Percentiles rank a stretch among this genome's conserved stretches.
Conservation (phyloP, 164 flowering plant species). For the Akebia trifoliata region DNA sequence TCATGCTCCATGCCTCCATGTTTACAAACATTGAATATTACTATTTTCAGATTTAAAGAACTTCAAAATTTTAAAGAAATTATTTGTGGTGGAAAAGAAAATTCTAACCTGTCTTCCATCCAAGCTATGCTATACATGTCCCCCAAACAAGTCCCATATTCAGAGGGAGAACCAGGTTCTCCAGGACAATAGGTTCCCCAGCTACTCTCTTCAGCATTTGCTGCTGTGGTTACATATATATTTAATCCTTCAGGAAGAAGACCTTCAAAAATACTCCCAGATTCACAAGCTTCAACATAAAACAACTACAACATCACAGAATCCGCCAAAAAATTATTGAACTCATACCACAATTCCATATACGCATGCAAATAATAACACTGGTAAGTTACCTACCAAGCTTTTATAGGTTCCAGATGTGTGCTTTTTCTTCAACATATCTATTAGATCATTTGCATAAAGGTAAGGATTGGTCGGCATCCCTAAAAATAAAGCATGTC, state of each 20-base stretch:
- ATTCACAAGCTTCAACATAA: constrained; percentile 92
- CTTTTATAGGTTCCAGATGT: constrained; percentile 51
- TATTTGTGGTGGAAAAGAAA: no score
- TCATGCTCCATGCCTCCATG: no score
- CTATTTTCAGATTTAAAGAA: no score
- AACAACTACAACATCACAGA: constrained; percentile 47
- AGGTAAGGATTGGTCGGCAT: constrained; percentile 54
- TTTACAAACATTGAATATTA: no score
- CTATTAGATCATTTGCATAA: constrained; percentile 43
- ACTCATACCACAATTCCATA: no score
- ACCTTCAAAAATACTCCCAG: constrained; percentile 96
- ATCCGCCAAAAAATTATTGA: not conserved
- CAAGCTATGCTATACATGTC: constrained; percentile 16
- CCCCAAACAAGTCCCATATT: constrained; percentile 17
- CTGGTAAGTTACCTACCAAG: constrained; percentile 33
- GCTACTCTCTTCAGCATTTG: constrained; percentile 20
- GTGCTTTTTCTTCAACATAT: constrained; percentile 43
- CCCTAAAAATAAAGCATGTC: constrained; percentile 25
- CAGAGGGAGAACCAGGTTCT: constrained; percentile 11
- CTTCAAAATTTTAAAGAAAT: no score
- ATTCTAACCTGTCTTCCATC: constrained; percentile 17
- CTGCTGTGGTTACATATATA: constrained; percentile 52
- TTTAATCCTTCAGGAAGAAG: constrained; percentile 71
- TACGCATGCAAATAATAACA: not conserved
- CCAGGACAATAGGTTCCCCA: constrained; percentile 21